Conservation (phyloP, 2,329 filamentous ascomycete species). For the Neurospora sp. region DNA sequence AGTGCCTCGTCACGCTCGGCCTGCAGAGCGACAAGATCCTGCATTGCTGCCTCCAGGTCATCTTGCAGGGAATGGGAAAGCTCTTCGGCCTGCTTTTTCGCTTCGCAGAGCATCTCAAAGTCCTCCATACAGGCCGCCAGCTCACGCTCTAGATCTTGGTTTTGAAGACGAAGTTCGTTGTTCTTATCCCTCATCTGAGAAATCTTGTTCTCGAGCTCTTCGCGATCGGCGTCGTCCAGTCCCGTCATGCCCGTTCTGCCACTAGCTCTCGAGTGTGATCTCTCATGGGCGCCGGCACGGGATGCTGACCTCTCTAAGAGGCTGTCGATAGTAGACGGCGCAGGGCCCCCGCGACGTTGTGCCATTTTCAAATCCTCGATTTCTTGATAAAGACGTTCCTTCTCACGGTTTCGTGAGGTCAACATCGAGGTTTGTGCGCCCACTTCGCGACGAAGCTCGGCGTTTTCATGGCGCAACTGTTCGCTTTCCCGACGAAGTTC, state of each 20-base stretch:
- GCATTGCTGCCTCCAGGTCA: conserved; percentile 69
- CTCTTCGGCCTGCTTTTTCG: conserved; percentile 51
- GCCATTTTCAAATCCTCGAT: conserved; percentile 94
- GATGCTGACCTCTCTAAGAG: conserved; percentile 92
- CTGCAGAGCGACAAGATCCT: conserved; percentile 71
- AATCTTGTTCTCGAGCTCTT: conserved; percentile 77
- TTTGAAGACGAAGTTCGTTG: conserved; percentile 77
- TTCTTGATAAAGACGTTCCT: conserved; percentile 89
- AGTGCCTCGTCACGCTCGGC: conserved; percentile 80
- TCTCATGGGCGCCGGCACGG: conserved; percentile 57
- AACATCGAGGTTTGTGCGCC: conserved; percentile 96
- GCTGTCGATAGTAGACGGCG: conserved; percentile 68
- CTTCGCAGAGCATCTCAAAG: conserved; percentile 61
- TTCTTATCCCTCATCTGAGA: conserved; percentile 78
- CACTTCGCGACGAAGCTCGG: conserved; percentile 82
- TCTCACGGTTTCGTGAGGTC: conserved; percentile 89
- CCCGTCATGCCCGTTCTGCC: conserved; percentile 54
- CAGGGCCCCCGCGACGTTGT: conserved; percentile 58
- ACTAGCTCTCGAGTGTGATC: conserved; percentile 67
- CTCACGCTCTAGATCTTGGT: conserved; percentile 78
- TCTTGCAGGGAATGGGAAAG: conserved; percentile 58
- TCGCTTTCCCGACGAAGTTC: conserved; percentile 61
- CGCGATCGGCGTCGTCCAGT: conserved; percentile 66
- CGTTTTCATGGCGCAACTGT: conserved; percentile 83
- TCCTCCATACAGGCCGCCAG: conserved; percentile 72